phyloP scores from a whole-genome alignment of 2,329 filamentous ascomycete genomes.

The Exophiala alcalophila region DNA sequence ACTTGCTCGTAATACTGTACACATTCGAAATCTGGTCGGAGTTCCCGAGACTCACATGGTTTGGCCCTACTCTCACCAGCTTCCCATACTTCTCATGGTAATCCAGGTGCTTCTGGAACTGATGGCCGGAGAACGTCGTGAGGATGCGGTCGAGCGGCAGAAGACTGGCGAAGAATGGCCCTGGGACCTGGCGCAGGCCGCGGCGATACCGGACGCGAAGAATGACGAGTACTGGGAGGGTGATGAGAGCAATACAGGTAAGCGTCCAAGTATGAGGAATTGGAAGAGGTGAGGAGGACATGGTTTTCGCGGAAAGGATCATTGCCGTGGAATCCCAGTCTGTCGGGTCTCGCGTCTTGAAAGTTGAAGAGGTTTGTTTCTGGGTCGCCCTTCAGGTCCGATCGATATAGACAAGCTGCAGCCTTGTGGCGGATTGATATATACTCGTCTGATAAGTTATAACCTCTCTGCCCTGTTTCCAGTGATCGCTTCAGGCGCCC shows the following conservation, averaged over 20 bases:
- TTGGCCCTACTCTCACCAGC: constrained; percentile 34
- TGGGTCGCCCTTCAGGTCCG: too few species aligned
- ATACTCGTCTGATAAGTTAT: too few species aligned
- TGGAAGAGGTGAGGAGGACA: not conserved
- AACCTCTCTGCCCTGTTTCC: too few species aligned
- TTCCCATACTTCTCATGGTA: constrained; percentile 33
- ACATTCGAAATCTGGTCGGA: constrained; percentile 24
- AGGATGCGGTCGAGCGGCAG: constrained; percentile 31
- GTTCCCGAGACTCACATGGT: constrained; percentile 32
- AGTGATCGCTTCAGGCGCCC: too few species aligned
- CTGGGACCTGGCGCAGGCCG: constrained; percentile 29
- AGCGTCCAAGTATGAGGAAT: constrained; percentile 3
- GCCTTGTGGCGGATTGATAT: too few species aligned
- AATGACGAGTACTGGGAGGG: constrained; percentile 1
- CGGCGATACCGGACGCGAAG: constrained; percentile 10
- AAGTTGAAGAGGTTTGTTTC: too few species aligned
- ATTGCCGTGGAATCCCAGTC: not conserved
- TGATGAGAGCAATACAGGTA: not conserved
- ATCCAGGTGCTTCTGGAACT: constrained; percentile 29
- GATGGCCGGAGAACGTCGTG: constrained; percentile 28
- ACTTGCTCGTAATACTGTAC: constrained; percentile 25
- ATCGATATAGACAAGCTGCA: too few species aligned
- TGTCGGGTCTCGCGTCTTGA: too few species aligned
- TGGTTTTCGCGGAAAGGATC: constrained; percentile 1
- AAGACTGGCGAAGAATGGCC: constrained; percentile 32